A percentile compares a stretch with the other conserved stretches of the same genome.
Evolutionary conservation across 345 rosid genomes (phyloP).

Genomic region (Barbarea vulgaris): DNA sequence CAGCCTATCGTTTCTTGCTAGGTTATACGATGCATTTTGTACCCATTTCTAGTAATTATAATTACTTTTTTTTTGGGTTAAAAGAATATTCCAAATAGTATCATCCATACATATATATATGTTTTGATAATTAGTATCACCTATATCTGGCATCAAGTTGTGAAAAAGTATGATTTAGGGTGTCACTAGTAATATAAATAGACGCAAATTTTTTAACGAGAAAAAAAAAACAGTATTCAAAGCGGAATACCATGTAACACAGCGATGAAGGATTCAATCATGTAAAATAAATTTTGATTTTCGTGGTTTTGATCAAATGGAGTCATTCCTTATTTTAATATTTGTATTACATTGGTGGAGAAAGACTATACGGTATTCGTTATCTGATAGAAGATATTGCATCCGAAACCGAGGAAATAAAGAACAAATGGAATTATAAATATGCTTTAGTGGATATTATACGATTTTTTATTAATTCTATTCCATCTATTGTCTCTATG

Average conservation of each 20-base stretch:
- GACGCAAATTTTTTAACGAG: neutral
- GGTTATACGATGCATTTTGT: neutral
- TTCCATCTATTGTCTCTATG: constrained; percentile 27
- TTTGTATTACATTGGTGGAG: neutral
- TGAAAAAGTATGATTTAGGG: neutral
- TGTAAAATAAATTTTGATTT: neutral
- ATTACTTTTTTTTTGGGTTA: neutral
- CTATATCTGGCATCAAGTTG: neutral
- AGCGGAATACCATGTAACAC: too few species aligned
- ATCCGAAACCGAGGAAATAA: neutral
- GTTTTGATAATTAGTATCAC: neutral
- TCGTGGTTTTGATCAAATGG: neutral
- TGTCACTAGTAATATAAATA: neutral
- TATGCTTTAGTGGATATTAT: constrained; percentile 12
- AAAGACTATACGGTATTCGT: neutral
- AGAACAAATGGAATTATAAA: neutral
- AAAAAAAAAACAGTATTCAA: too few species aligned
- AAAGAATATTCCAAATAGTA: neutral
- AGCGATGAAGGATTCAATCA: too few species aligned
- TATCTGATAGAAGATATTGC: neutral
- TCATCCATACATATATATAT: neutral
- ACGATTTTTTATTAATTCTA: neutral
- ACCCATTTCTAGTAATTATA: neutral
- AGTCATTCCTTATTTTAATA: neutral
- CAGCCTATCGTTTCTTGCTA: neutral